Evolutionary conservation across 805 yeast genomes (phyloP).

Genomic region (Ogataea paraovalis): DNA sequence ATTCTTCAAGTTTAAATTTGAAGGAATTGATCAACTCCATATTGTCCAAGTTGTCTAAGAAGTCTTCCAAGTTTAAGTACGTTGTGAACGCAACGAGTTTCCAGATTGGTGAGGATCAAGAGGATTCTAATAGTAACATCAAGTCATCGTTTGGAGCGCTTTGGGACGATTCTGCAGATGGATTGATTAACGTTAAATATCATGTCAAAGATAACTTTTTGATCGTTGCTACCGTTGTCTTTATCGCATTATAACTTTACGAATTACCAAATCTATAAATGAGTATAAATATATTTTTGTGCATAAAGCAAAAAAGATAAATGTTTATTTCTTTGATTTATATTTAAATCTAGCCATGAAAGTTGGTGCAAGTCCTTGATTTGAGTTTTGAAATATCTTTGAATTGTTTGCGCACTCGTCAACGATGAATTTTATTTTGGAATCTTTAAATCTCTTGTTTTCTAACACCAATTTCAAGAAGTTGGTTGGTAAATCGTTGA

Average conservation of each 20-base stretch:
- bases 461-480: conserved; percentile 62
- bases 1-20: background rate
- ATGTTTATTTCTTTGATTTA: conserved; percentile 5
- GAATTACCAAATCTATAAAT: no score
- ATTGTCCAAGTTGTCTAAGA: conserved; percentile 34
- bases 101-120: background rate
- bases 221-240: conserved; percentile 30
- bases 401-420: conserved; percentile 23
- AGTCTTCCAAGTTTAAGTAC: conserved; percentile 56
- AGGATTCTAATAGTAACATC: conserved; percentile 20
- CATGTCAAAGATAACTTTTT: conserved; percentile 14
- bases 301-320: no score
- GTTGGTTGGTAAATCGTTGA: conserved; percentile 74
- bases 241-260: conserved; percentile 24
- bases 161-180: conserved; percentile 58
- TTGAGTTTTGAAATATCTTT: conserved; percentile 6
- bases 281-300: no score
- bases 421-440: conserved; percentile 21
- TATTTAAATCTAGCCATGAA: conserved; percentile 17
- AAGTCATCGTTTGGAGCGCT: conserved; percentile 45
- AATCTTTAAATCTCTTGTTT: conserved; percentile 36
- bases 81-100: conserved; percentile 37
- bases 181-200: conserved; percentile 38
- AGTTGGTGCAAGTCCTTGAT: conserved; percentile 11
- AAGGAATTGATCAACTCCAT: conserved; percentile 30